Percentiles rank a stretch among this genome's conserved stretches.
Conservation (phyloP, 495 filamentous ascomycete species). For the Hypomontagnella submonticulosa region DNA sequence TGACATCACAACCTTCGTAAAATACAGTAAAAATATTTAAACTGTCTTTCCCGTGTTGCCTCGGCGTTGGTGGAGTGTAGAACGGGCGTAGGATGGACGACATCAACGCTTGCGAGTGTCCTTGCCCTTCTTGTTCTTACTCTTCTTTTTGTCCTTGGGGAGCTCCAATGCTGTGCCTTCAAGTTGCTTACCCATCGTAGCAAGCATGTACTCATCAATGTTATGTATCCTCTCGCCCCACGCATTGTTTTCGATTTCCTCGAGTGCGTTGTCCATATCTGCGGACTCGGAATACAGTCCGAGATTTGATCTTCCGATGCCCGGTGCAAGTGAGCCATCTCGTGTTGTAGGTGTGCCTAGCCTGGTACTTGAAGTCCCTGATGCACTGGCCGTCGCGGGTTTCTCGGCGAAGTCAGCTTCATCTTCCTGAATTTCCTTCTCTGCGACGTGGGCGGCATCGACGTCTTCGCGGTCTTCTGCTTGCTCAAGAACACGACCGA, state of each 20-base stretch:
- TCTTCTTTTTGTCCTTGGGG: slow-evolving; percentile 81
- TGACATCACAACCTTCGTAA: slow-evolving; percentile 8
- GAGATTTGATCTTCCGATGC: slow-evolving; percentile 50
- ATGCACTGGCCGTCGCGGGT: slow-evolving; percentile 59
- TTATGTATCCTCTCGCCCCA: slow-evolving; percentile 66
- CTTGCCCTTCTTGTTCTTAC: slow-evolving; percentile 78
- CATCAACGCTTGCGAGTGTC: slow-evolving; percentile 62
- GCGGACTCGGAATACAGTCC: slow-evolving; percentile 55
- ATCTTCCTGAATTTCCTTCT: slow-evolving; percentile 90
- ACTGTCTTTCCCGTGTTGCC: neutral
- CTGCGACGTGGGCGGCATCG: slow-evolving; percentile 83
- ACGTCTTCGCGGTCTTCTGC: slow-evolving; percentile 95
- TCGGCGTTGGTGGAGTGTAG: neutral
- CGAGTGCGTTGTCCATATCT: slow-evolving; percentile 51
- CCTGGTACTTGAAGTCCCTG: slow-evolving; percentile 56
- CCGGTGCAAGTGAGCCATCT: slow-evolving; percentile 54
- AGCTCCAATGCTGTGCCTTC: slow-evolving; percentile 81
- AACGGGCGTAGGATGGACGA: neutral
- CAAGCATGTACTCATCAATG: slow-evolving; percentile 88
- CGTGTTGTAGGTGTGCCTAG: slow-evolving; percentile 59
- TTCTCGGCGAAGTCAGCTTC: slow-evolving; percentile 92
- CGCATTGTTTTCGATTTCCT: slow-evolving; percentile 64
- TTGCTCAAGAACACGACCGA: slow-evolving; percentile 76
- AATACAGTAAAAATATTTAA: slow-evolving; percentile 12
- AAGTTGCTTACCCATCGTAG: slow-evolving; percentile 78